These are phyloP conservation scores for Lyophyllum semitale DNA, from an alignment of 768 basidiomycete genomes.

Conservation along the genomic window DNA sequence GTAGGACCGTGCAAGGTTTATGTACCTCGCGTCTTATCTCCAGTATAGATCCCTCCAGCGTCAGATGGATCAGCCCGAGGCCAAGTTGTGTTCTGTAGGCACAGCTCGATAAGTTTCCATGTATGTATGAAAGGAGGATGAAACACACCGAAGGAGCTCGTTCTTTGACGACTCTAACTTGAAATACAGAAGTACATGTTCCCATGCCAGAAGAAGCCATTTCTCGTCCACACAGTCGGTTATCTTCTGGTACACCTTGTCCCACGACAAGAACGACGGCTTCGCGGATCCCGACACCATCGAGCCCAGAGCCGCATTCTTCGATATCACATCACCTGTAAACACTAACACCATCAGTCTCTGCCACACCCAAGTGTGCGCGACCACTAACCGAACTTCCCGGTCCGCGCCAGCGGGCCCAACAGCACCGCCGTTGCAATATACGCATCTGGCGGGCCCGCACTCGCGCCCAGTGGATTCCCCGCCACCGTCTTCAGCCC, in stretches of 20 bases:
- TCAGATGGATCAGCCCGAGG: conserved; percentile 66
- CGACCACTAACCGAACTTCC: conserved; percentile 44
- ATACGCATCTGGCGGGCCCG: conserved; percentile 84
- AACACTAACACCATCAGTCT: background rate
- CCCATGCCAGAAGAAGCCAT: conserved; percentile 75
- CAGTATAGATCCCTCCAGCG: conserved; percentile 56
- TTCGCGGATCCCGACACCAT: conserved; percentile 56
- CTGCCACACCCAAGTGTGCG: background rate
- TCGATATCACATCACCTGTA: conserved; percentile 46
- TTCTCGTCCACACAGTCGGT: conserved; percentile 59
- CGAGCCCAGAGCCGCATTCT: conserved; percentile 47
- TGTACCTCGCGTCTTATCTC: conserved; percentile 53
- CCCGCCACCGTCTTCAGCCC: conserved; percentile 65
- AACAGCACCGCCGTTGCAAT: conserved; percentile 70
- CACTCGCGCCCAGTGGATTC: conserved; percentile 59
- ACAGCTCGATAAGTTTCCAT: background rate
- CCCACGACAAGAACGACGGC: conserved; percentile 85
- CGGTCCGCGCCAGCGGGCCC: conserved; percentile 54
- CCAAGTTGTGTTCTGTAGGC: conserved; percentile 60
- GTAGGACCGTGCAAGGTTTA: conserved; percentile 37
- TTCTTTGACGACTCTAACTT: conserved; percentile 52
- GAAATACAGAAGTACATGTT: conserved; percentile 50
- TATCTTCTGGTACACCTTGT: conserved; percentile 82
- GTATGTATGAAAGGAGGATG: background rate
- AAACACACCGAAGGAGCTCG: conserved; percentile 54